Evolutionary conservation across 345 rosid species (phyloP).

Genomic region (Dimocarpus longan): DNA sequence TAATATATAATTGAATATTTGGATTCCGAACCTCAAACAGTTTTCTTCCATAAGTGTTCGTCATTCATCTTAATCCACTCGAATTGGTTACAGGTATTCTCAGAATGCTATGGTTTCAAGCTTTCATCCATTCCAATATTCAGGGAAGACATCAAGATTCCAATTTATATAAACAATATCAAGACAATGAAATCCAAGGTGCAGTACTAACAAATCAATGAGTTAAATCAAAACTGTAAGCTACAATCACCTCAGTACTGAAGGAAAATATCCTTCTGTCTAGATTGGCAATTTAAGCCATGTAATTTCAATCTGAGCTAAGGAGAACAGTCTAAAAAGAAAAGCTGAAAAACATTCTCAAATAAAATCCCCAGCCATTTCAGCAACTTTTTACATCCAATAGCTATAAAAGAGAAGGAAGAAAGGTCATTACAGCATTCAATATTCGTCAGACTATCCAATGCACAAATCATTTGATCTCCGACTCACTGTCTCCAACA

Average conservation of each 20-base stretch:
- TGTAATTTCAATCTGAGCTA: not conserved
- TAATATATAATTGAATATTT: no score
- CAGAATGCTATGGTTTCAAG: not conserved
- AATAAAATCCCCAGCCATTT: not conserved
- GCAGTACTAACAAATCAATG: not conserved
- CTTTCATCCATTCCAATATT: not conserved
- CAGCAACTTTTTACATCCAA: not conserved
- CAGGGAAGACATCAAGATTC: not conserved
- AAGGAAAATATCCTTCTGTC: not conserved
- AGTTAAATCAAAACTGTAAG: not conserved
- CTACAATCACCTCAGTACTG: not conserved
- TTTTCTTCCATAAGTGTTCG: not conserved
- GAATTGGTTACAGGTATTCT: not conserved
- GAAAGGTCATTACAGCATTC: not conserved
- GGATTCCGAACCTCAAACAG: no score
- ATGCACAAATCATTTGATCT: conserved; percentile 1
- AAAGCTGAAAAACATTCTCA: not conserved
- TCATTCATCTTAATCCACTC: no score
- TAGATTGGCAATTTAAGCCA: not conserved
- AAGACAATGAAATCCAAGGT: not conserved
- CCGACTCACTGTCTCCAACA: not conserved
- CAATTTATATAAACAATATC: not conserved
- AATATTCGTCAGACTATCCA: not conserved
- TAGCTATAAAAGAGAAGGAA: not conserved
- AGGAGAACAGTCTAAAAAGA: no score